Conservation (phyloP, 306 rosid genomes). For the Alnus glutinosa region DNA sequence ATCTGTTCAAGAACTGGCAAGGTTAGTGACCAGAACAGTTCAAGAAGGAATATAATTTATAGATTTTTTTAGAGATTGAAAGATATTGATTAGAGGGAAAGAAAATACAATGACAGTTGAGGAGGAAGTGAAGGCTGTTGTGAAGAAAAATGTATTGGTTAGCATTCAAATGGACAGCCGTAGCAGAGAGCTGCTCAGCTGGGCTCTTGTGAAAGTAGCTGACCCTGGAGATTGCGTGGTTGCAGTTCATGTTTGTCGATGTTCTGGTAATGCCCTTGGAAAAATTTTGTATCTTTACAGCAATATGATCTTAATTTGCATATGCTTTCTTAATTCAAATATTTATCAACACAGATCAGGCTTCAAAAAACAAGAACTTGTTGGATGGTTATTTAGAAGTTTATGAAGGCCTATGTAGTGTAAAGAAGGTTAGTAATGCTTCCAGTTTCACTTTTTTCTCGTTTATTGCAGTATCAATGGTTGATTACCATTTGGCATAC, state of each 20-base stretch:
- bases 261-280: conserved; percentile 42
- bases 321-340: background rate
- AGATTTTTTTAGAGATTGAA: conserved; percentile 22
- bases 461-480: conserved; percentile 9
- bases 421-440: conserved; percentile 53
- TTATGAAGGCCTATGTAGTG: conserved; percentile 62
- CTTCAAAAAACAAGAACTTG: conserved; percentile 42
- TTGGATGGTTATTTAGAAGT: conserved; percentile 69
- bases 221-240: conserved; percentile 80
- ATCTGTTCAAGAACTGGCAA: conserved; percentile 31
- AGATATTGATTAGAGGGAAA: conserved; percentile 20
- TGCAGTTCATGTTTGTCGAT: conserved; percentile 70
- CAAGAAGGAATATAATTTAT: conserved; percentile 26
- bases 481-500: conserved; percentile 15
- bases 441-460: background rate
- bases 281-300: background rate
- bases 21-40: conserved; percentile 1
- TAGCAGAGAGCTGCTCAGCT: conserved; percentile 68
- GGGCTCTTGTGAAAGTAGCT: conserved; percentile 88
- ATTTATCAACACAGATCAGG: conserved; percentile 42
- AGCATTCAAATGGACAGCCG: conserved; percentile 64
- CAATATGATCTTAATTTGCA: conserved; percentile 1
- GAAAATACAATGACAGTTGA: conserved; percentile 46
- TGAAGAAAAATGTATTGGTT: conserved; percentile 62
- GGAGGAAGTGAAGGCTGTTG: conserved; percentile 31